Conservation (phyloP, 768 basidiomycete genomes). For the Amanita inopinata region DNA sequence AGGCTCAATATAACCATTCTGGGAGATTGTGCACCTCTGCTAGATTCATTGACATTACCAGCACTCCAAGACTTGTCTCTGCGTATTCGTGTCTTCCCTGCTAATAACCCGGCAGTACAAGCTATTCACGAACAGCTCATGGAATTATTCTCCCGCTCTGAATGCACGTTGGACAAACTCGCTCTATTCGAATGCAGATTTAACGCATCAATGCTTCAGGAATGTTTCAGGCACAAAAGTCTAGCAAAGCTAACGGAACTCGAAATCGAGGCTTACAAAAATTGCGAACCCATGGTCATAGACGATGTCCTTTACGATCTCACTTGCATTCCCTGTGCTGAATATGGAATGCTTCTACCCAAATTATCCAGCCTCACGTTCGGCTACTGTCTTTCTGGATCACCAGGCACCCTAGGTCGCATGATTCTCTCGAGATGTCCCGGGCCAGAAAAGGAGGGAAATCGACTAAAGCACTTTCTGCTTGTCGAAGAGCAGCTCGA, state of each 20-base stretch:
- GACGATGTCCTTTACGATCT: constrained; percentile 1
- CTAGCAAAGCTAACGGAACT: not conserved
- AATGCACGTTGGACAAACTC: constrained; percentile 5
- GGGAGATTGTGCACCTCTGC: not conserved
- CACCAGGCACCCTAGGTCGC: not conserved
- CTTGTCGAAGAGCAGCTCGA: no score
- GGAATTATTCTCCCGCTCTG: constrained; percentile 1
- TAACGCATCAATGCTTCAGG: not conserved
- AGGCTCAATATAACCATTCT: not conserved
- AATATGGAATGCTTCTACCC: not conserved
- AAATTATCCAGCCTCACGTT: not conserved
- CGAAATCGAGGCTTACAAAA: not conserved
- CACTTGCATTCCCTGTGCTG: not conserved
- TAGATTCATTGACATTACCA: not conserved
- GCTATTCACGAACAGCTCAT: constrained; percentile 1
- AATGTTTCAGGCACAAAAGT: not conserved
- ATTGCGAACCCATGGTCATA: not conserved
- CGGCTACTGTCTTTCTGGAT: not conserved
- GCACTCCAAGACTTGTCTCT: not conserved
- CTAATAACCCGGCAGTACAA: not conserved
- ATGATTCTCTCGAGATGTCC: constrained; percentile 1
- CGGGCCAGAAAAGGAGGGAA: not conserved
- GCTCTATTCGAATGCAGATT: not conserved
- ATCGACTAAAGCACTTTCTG: not conserved
- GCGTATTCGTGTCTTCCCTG: not conserved